Base-by-base conservation (phyloP, 2,329 filamentous ascomycete species). In the Pochonia chlamydosporia region DNA sequence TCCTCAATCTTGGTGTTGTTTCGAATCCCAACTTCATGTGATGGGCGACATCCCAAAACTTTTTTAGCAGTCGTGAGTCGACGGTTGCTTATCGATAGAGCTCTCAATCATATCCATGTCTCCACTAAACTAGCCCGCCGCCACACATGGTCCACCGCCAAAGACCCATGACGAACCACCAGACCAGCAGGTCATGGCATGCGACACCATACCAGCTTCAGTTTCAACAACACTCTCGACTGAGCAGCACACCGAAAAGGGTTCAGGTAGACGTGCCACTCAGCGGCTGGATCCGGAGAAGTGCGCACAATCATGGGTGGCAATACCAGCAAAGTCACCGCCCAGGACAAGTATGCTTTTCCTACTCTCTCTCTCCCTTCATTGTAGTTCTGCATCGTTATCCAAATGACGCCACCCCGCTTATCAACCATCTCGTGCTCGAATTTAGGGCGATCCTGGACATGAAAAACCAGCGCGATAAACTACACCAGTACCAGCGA, bases 391-490 rank as follows among this genome's bases (percentile, higher is more conserved):
- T 37, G n/a, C 35, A 16, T 25, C n/a, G 28, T 18, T n/a, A n/a
- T n/a, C n/a, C n/a, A n/a, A 11, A 16, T 30, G 24, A 18, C 28
- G 13, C 20, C 46, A 40, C 31, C 24, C 20, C 48, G 47, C 44
- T 31, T 44, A 44, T 39, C 41, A 39, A 40, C 25, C 25, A 18
- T 35, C n/a, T 35, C 35, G 28, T 36, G 31, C 24, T 21, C 33
- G 30, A 18, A 35, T 23, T 10, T 63, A 96, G 91, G 73, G 92
- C 92, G 50, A 96, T 97, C 69, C 85, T 97, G 61, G 91, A 97
- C 71, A 87, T 97, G 73, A 97, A 97, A 74, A 89, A 83, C 69
- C 92, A 97, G 73, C 91, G 93, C 67, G 93, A 99, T 75, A 95
- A 90, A 68, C 84, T 99, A 3, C 91, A 95, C 62, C 90, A 95